Conservation (phyloP, 495 filamentous ascomycete species). For the Penicillium herquei region DNA sequence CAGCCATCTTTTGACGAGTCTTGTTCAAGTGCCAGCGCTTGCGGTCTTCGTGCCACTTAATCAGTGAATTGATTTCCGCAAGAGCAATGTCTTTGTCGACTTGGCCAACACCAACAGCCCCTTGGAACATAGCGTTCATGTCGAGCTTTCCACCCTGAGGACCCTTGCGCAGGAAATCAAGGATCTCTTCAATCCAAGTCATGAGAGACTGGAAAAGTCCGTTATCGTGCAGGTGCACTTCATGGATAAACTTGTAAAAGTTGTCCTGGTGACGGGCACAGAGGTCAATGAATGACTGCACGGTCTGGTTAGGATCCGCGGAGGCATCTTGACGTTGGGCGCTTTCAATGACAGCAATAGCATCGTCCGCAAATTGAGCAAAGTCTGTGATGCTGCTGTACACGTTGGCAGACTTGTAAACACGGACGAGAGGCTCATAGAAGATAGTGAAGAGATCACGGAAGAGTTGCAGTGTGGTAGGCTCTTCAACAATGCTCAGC, state of each 20-base stretch:
- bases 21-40: conserved; percentile 98
- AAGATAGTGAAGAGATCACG: conserved; percentile 97
- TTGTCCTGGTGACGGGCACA: conserved; percentile 92
- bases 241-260: conserved; percentile 98
- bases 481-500: conserved; percentile 92
- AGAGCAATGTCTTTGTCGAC: conserved; percentile 71
- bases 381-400: conserved; percentile 97
- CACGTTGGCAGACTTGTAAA: conserved; percentile 98
- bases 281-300: conserved; percentile 97
- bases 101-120: conserved; percentile 62
- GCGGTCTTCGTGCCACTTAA: conserved; percentile 89
- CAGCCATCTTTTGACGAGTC: conserved; percentile 97
- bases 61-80: conserved; percentile 78
- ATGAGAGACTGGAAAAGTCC: conserved; percentile 94
- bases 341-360: conserved; percentile 82
- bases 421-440: conserved; percentile 92
- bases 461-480: conserved; percentile 88
- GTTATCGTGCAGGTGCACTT: conserved; percentile 97
- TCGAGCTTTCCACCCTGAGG: conserved; percentile 77
- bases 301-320: conserved; percentile 95
- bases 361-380: conserved; percentile 85
- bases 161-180: conserved; percentile 86
- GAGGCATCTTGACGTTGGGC: conserved; percentile 89
- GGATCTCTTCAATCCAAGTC: conserved; percentile 96
- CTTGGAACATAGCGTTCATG: conserved; percentile 88